A percentile compares a stretch with the other conserved stretches of the same genome.
These are phyloP conservation scores for Melanomma pulvis-pyrius DNA, from an alignment of 495 filamentous ascomycete genomes.

Conservation along the genomic window DNA sequence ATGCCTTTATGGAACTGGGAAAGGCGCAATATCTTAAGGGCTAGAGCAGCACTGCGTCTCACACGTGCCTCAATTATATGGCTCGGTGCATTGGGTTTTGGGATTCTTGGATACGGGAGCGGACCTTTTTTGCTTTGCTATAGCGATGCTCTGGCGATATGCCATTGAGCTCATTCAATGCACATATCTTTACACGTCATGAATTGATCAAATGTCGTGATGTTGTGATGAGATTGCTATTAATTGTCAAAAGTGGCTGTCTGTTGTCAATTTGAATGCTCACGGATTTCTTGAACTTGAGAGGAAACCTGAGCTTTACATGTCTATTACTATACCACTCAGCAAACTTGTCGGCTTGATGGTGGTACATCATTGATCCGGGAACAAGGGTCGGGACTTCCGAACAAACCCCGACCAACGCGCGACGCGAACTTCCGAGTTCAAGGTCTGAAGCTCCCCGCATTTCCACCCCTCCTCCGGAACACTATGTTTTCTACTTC, in stretches of 20 bases:
- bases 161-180: constrained; percentile 18
- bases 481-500: background rate
- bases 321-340: no score
- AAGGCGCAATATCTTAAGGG: background rate
- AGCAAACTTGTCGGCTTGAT: background rate
- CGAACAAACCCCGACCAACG: constrained; percentile 9
- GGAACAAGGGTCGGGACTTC: background rate
- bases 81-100: background rate
- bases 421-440: background rate
- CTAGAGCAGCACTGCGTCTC: constrained; percentile 5
- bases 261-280: no score
- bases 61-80: background rate
- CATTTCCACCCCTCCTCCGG: background rate
- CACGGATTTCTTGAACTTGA: no score
- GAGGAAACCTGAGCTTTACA: no score
- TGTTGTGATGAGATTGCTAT: no score
- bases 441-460: background rate
- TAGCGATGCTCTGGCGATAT: constrained; percentile 10
- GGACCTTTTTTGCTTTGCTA: background rate
- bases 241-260: no score
- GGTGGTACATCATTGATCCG: no score
- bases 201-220: background rate
- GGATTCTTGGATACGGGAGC: background rate
- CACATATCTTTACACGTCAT: background rate
- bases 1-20: background rate